phyloP scores from a whole-genome alignment of 345 rosid species.

The Dipteronia dyeriana region DNA sequence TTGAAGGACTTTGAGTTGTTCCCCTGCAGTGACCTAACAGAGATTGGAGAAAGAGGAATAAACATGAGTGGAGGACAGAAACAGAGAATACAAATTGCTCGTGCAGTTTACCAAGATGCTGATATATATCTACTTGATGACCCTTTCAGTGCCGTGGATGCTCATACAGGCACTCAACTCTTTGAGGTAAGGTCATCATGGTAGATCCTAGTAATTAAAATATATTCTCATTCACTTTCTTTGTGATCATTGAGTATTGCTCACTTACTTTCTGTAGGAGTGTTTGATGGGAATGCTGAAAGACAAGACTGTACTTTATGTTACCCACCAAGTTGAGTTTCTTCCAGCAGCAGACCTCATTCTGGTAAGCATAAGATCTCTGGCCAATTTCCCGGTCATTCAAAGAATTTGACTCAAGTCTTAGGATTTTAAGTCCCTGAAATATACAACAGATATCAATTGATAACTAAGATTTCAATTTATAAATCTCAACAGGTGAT shows the following conservation, averaged over 20 bases:
- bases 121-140: constrained; percentile 89
- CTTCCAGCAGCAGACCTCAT: constrained; percentile 93
- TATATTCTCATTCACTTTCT: neutral
- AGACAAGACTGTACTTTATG: constrained; percentile 76
- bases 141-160: constrained; percentile 97
- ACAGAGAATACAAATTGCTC: constrained; percentile 92
- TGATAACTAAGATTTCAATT: too few species aligned
- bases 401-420: neutral
- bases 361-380: constrained; percentile 51
- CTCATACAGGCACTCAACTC: constrained; percentile 90
- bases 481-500: constrained; percentile 59
- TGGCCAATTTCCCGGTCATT: neutral
- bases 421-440: neutral
- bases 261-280: constrained; percentile 47
- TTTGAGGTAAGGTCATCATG: constrained; percentile 47
- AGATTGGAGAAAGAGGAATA: constrained; percentile 96
- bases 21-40: constrained; percentile 79
- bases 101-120: constrained; percentile 90
- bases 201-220: neutral
- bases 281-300: constrained; percentile 84
- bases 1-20: constrained; percentile 79
- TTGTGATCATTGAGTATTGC: neutral
- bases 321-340: constrained; percentile 97
- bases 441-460: neutral
- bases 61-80: constrained; percentile 99